These are phyloP conservation scores for Phytophthora fragariaefolia DNA, from an alignment of 352 stramenopile genomes.

Conservation along the genomic window DNA sequence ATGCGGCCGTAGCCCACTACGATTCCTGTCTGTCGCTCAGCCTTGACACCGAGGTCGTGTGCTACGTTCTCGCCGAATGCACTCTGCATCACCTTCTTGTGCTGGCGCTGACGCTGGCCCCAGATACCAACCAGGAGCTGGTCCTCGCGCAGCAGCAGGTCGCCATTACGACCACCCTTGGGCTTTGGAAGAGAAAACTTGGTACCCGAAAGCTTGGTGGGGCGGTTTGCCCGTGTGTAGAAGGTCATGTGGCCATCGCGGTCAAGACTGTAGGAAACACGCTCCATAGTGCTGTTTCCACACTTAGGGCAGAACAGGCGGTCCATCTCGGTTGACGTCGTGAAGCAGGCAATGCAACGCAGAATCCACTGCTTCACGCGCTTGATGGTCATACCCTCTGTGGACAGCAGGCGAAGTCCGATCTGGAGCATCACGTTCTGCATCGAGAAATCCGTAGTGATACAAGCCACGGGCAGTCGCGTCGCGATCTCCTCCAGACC, in stretches of 20 bases:
- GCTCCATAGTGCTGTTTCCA: constrained; percentile 95
- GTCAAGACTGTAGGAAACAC: constrained; percentile 95
- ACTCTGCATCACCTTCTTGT: constrained; percentile 90
- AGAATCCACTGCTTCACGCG: constrained; percentile 96
- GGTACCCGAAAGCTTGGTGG: constrained; percentile 93
- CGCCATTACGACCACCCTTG: constrained; percentile 92
- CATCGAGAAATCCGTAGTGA: constrained; percentile 92
- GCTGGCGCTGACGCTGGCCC: constrained; percentile 94
- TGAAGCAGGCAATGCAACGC: constrained; percentile 97
- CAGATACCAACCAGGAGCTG: constrained; percentile 97
- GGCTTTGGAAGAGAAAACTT: constrained; percentile 98
- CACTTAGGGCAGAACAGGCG: constrained; percentile 98
- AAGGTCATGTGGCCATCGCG: constrained; percentile 91
- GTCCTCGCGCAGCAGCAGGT: constrained; percentile 97
- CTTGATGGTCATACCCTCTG: constrained; percentile 88
- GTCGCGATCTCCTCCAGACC: constrained; percentile 64
- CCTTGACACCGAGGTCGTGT: constrained; percentile 93
- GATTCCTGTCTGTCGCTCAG: constrained; percentile 90
- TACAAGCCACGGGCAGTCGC: constrained; percentile 71
- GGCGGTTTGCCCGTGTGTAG: constrained; percentile 82
- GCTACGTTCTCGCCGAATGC: constrained; percentile 97
- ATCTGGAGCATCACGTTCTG: constrained; percentile 93
- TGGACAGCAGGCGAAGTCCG: constrained; percentile 79
- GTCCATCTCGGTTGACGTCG: constrained; percentile 92
- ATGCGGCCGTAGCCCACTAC: constrained; percentile 94